Evolutionary conservation across 768 basidiomycete species (phyloP).

Genomic region (Serpula lacrymans): DNA sequence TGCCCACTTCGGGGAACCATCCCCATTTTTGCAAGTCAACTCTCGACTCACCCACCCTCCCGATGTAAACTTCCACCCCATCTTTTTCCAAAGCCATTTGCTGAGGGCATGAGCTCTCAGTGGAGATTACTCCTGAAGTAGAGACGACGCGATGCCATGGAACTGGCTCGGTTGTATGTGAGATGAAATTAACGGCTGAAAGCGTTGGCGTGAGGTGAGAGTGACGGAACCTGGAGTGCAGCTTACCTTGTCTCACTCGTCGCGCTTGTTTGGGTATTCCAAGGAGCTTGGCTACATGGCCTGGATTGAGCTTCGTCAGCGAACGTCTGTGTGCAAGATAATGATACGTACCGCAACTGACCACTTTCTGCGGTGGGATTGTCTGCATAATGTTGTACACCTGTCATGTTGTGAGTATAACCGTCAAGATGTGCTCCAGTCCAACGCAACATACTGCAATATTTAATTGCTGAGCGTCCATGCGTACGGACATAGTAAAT

Average conservation of each 20-base stretch:
- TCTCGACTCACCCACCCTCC: constrained; percentile 50
- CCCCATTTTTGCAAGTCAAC: constrained; percentile 54
- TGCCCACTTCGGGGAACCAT: constrained; percentile 53
- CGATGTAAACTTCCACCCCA: constrained; percentile 61
- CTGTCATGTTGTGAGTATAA: constrained; percentile 28
- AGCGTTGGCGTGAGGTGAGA: not conserved
- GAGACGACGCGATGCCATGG: constrained; percentile 80
- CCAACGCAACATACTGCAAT: constrained; percentile 9
- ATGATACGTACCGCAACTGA: constrained; percentile 50
- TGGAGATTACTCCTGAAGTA: constrained; percentile 66
- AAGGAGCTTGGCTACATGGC: constrained; percentile 73
- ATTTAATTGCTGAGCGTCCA: constrained; percentile 17
- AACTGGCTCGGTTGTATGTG: constrained; percentile 55
- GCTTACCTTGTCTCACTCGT: constrained; percentile 75
- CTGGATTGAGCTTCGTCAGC: constrained; percentile 1
- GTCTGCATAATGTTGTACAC: constrained; percentile 66
- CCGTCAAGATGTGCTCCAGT: not conserved
- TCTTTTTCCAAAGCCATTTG: constrained; percentile 67
- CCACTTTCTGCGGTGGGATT: constrained; percentile 65
- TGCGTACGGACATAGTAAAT: constrained; percentile 4
- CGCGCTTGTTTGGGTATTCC: constrained; percentile 74
- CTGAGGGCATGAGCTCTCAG: constrained; percentile 43
- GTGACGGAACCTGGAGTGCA: not conserved
- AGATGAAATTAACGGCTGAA: constrained; percentile 73
- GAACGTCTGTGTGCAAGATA: not conserved